Base-by-base conservation (phyloP, 2,329 filamentous ascomycete genomes). In the Rugonectria rugulosa region DNA sequence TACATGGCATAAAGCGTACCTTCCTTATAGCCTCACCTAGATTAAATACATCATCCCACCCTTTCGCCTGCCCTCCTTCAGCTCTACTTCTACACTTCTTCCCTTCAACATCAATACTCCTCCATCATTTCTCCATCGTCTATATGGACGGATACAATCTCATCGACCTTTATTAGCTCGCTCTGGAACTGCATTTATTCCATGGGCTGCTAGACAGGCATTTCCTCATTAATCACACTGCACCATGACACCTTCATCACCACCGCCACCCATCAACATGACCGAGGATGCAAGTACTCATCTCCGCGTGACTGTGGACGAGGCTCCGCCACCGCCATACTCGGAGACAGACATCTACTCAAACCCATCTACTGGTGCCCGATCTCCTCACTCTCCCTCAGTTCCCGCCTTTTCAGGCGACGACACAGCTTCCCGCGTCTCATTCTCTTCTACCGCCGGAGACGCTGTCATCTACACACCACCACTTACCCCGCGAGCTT, bases 311-410 rank as follows among this genome's bases (percentile, higher is more conserved):
- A 58, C 53, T 14, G 56, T 43, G 10, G 71, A 76, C 51, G 74
- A 81, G 55, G 66, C 70, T 7, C 80, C 82, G n/a, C 83, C 82
- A 17, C 83, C 82, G 5, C 83, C 84, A 6, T 86, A 86, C 63
- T 79, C 79, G 32, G 82, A 84, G 68, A 84, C 80, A 14, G 83
- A 86, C 66, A 77, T 82, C 31, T 82, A 79, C 71, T 83, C 81
- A 12, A 73, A 79, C 4, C 73, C 73, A 24, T 64, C 62, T 51
- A 56, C 50, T 52, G 64, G 60, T 46, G 68, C 67, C 63, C 62
- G 61, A 46, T 62, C 49, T 24, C 59, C 50, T 11, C 65, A 10
- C 45, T 63, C 56, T 27, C 24, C 43, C 12, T 53, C 63, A 52
- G 62, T 49, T 61, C 43, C 65, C 49, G 55, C 68, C 63, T 68